Percentiles rank a stretch among this genome's conserved stretches.
Conservation (phyloP, 805 yeast species). For the Priceomyces carsonii region DNA sequence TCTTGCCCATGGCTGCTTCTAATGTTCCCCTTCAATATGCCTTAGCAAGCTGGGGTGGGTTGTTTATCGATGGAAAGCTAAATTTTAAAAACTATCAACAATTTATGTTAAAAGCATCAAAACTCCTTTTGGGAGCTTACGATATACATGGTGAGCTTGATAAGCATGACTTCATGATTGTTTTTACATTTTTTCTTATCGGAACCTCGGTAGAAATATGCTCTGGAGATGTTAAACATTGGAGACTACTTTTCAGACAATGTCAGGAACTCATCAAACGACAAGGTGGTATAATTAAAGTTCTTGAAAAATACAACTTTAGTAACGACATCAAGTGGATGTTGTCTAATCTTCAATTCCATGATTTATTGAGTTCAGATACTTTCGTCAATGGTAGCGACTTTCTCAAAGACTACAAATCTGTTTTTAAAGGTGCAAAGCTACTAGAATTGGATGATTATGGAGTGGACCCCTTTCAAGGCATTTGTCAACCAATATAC, state of each 20-base stretch:
- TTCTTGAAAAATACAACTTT: conserved; percentile 13
- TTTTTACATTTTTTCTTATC: conserved; percentile 15
- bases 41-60: conserved; percentile 7
- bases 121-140: background rate
- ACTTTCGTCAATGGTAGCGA: conserved; percentile 17
- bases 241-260: conserved; percentile 14
- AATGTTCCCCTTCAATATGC: conserved; percentile 5
- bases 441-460: conserved; percentile 5
- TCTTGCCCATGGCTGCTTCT: conserved; percentile 4
- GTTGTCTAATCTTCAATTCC: conserved; percentile 3
- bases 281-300: conserved; percentile 16
- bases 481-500: conserved; percentile 10
- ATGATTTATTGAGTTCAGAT: conserved; percentile 18
- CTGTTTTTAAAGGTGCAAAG: conserved; percentile 5
- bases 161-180: conserved; percentile 14
- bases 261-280: conserved; percentile 8
- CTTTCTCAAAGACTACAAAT: conserved; percentile 14
- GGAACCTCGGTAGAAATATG: conserved; percentile 16
- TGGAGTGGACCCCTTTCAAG: conserved; percentile 23
- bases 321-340: too few relatives aligned
- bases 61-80: background rate
- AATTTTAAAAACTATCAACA: background rate
- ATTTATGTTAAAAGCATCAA: conserved; percentile 2
- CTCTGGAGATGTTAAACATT: conserved; percentile 18
- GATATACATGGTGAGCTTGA: conserved; percentile 6